Evolutionary conservation across 2,329 filamentous ascomycete species (phyloP), one percentile per base, ranked within the genome.

Genomic region (Aphanocladium album): DNA sequence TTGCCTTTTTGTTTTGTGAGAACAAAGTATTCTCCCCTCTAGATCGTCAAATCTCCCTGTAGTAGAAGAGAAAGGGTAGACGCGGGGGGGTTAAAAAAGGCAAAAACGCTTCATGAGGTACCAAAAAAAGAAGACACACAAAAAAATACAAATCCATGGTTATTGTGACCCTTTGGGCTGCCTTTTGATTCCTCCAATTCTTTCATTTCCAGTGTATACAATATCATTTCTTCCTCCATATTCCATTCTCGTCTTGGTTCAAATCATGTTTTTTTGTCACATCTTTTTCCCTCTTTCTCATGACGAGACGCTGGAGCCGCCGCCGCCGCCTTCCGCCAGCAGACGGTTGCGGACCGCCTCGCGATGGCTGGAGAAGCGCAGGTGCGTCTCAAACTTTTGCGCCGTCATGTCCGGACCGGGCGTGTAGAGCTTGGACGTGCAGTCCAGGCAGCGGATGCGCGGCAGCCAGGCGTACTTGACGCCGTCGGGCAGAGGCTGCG

Each of bases 381-480:
- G 79, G 76, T 99, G 95, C 1, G 96, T 86, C 75, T 96, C 91
- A 64, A 99, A 99, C 70, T 96, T 96, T 50, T 88, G 88, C 5
- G 93, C 90, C 2, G 91, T 92, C 72, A 84, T 89, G 25, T 89
- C 91, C 0, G 93, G 91, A 0, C 92, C 90, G 0, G 93, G 91
- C 0, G 93, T 96, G 74, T 99, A 99, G 12, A 96, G 79, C 74
- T 97, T 98, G 33, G 91, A 91, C 0, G 91, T 91, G 72, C 95
- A 98, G 73, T 99, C 95, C 51, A 89, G 85, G 73, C 95, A 99
- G 62, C 91, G 84, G 64, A 99, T 97, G 55, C 95, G 83, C 9
- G 95, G 95, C 54, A 96, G 80, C 75, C 89, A 98, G 75, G 90
- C 89, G 67, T 89, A 91, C 68, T 89, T 90, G 63, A 91, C 79